Base-by-base conservation (phyloP, 345 rosid genomes). In the Citrus maxima region DNA sequence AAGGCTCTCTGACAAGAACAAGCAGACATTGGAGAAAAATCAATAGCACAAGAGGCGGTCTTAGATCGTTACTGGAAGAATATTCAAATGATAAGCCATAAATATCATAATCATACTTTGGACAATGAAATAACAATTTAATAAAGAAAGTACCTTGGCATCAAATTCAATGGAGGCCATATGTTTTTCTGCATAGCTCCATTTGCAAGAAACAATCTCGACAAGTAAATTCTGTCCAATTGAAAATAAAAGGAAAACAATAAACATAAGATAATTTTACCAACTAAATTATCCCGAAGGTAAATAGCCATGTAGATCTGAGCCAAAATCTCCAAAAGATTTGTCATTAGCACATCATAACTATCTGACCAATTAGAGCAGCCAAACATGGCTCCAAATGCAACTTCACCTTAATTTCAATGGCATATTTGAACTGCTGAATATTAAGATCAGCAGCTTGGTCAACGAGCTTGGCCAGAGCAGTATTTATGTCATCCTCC, bases 131-230 rank as follows among this genome's bases (percentile, higher is more conserved):
- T 34, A 35, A 62, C n/a, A 59, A 69, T 18, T 46, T 9, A 30
- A 49, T 13, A 27, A 38, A 18, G 24, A 60, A 68, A 70, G 69
- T 89, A 92, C 97, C 97, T 91, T 95, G n/a, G 89, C 81, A 79
- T 91, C 95, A 82, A 88, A 72, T 86, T 95, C 98, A 80, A 91
- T 89, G 65, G 87, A 87, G 64, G 88, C 84, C 98, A 93, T 84
- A 51, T 88, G 88, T 80, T 80, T 88, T 79, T 89, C 93, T 6
- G 90, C 86, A 60, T 73, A 89, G 72, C 80, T 88, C 94, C 96
- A 88, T 80, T 86, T 90, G 75, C 72, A 49, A 66, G 87, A 76
- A 87, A 85, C 89, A 59, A 90, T 91, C 69, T 91, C 93, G 72
- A 78, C 72, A 9, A 95, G 94, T 66, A 93, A 77, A 73, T 86